phyloP scores from a whole-genome alignment of 2,329 filamentous ascomycete species.

The Aspergillus thermomutatus region DNA sequence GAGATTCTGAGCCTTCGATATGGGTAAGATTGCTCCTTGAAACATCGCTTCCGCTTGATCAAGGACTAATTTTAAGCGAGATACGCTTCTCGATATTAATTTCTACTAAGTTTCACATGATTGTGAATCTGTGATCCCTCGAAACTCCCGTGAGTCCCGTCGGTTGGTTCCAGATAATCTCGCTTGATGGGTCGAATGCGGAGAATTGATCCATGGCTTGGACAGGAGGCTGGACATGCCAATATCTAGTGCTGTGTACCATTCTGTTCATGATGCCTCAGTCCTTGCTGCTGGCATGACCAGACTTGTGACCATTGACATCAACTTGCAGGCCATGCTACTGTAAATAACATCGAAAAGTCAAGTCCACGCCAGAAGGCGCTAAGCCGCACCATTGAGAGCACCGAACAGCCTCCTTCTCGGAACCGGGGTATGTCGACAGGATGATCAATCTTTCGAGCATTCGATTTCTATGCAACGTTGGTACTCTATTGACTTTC shows the following conservation, averaged over 20 bases:
- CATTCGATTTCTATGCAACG: not conserved
- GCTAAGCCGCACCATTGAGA: conserved; percentile 12
- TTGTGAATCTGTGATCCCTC: not conserved
- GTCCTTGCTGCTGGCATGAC: not conserved
- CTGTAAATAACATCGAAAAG: not conserved
- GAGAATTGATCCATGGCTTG: conserved; percentile 1
- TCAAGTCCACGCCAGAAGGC: not conserved
- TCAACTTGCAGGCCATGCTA: not conserved
- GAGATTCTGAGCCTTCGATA: not conserved
- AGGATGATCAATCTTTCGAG: too few relatives aligned
- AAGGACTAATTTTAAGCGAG: not conserved
- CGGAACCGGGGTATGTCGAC: not conserved
- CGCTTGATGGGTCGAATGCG: conserved; percentile 2
- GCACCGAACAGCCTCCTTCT: not conserved
- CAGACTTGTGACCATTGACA: not conserved
- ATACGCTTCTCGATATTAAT: not conserved
- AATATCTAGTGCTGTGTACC: too few relatives aligned
- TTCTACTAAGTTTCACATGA: not conserved
- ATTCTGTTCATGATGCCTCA: not conserved
- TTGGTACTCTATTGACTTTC: not conserved
- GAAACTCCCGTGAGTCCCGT: not conserved
- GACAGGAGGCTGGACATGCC: not conserved
- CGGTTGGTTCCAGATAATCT: not conserved
- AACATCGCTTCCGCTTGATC: not conserved
- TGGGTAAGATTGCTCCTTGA: not conserved